These are phyloP conservation scores for Leonotis leonurus DNA, from an alignment of 257 asterid genomes.

Conservation along the genomic window DNA sequence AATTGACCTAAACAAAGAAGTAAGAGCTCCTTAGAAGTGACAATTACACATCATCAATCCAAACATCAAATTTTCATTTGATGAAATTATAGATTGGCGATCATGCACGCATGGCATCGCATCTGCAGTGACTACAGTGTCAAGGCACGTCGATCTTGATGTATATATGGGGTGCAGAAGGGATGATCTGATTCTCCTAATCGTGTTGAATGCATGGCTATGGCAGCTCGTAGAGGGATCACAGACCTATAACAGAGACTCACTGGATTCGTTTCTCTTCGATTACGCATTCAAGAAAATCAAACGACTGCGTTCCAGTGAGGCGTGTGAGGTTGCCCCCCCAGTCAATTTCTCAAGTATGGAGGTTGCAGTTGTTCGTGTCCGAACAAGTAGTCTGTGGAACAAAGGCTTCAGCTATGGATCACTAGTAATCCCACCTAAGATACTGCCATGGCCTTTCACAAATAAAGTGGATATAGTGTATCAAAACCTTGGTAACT, in stretches of 20 bases:
- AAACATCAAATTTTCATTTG: too few species aligned
- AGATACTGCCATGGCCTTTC: constrained; percentile 42
- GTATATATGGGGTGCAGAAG: constrained; percentile 43
- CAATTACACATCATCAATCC: too few species aligned
- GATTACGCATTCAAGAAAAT: constrained; percentile 32
- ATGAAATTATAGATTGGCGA: too few species aligned
- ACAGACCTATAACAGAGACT: constrained; percentile 20
- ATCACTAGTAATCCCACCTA: constrained; percentile 38
- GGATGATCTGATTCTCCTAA: constrained; percentile 23
- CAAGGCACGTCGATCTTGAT: too few species aligned
- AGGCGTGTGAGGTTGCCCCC: constrained; percentile 31
- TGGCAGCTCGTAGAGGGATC: constrained; percentile 33
- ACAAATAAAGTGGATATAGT: constrained; percentile 46
- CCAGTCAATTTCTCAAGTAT: constrained; percentile 54
- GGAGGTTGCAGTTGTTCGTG: constrained; percentile 33
- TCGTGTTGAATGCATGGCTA: constrained; percentile 26
- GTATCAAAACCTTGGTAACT: constrained; percentile 53
- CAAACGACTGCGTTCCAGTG: constrained; percentile 32
- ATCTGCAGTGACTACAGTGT: too few species aligned
- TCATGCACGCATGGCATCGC: too few species aligned
- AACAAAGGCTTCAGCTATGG: constrained; percentile 32
- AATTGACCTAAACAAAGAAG: too few species aligned
- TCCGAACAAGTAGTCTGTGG: constrained; percentile 37
- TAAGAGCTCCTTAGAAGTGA: too few species aligned
- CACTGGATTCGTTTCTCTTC: constrained; percentile 46